Base-by-base conservation (phyloP, 1,284 basidiomycete species). In the Cutaneotrichosporon dermatis region DNA sequence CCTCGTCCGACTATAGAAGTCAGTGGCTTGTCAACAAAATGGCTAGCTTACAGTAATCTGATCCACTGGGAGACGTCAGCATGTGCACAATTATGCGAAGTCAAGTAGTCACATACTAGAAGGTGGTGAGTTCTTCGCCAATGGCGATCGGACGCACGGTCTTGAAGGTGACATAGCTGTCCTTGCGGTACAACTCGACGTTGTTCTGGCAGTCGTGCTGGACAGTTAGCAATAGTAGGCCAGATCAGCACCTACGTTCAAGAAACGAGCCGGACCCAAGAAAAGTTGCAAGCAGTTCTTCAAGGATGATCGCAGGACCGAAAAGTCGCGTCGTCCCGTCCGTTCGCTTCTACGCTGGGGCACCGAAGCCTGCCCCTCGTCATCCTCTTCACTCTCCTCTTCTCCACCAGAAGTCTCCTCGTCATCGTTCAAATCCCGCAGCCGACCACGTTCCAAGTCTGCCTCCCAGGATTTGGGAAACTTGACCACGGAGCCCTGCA, bases 171-270 rank as follows among this genome's bases (percentile, higher is more conserved):
- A 79, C 74, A 41, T 69, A 69, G 45, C 70, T 70, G 8, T 69
- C 71, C 40, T 71, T 70, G 37, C 71, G 52, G 8, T 71, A 63
- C 16, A 79, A 59, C 61, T 76, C 72, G 41, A 77, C 75, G 58
- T 77, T 77, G 5, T 76, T 76, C 11, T 69, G 60, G 59, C 77
- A 79, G 59, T 79, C 77, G 53, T 79, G 77, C 74, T 77, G 42
- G 2, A 52, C 36, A 55, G 52, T 42, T n/a, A 35, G 45, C 13
- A 11, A 7, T 7, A 33, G 3, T 16, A 25, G 3, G 35, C 6
- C 6, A 16, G 36, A 36, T 4, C 25, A 25, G 25, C 25, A n/a
- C 74, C 61, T 56, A 77, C 76, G 59, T 79, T 79, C 44, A 79
- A 59, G 52, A 79, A 79, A 25, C 76, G 66, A 0, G 76, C 77